phyloP scores from a whole-genome alignment of 2,329 filamentous ascomycete genomes.

The Alternaria sp. region DNA sequence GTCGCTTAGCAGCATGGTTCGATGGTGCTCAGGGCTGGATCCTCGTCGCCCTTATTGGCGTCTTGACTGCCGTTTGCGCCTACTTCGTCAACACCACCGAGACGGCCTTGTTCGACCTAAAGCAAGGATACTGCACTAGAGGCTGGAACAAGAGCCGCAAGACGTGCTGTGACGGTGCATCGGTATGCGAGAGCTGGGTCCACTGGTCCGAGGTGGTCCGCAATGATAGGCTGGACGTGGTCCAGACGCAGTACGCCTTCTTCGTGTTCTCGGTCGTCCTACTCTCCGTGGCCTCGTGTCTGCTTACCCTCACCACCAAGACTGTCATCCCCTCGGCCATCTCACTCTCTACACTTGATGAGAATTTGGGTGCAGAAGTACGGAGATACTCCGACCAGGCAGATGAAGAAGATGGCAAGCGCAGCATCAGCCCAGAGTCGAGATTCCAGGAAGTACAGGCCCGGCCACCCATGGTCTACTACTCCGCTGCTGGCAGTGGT shows the following conservation, averaged over 20 bases:
- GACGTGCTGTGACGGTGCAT: constrained; percentile 66
- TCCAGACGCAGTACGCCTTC: constrained; percentile 78
- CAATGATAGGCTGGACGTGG: constrained; percentile 57
- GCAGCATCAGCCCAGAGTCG: constrained; percentile 53
- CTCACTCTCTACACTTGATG: constrained; percentile 86
- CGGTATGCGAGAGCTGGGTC: constrained; percentile 66
- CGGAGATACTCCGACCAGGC: constrained; percentile 49
- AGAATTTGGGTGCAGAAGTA: constrained; percentile 78
- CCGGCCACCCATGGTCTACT: constrained; percentile 84
- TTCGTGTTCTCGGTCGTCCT: constrained; percentile 77
- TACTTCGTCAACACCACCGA: constrained; percentile 92
- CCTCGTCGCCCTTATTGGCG: constrained; percentile 86
- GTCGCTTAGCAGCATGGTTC: constrained; percentile 77
- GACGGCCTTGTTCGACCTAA: constrained; percentile 84
- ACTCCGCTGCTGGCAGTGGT: constrained; percentile 92
- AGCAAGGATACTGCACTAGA: constrained; percentile 81
- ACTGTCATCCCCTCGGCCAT: constrained; percentile 91
- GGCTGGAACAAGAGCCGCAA: constrained; percentile 78
- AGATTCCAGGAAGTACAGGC: constrained; percentile 51
- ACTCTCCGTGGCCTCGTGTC: constrained; percentile 76
- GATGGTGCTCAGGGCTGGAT: constrained; percentile 96
- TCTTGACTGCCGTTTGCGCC: constrained; percentile 82
- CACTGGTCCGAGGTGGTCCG: constrained; percentile 69
- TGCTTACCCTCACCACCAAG: constrained; percentile 87
- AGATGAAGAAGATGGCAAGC: constrained; percentile 56